Evolutionary conservation across 176 grass and related monocot species (phyloP).

Genomic region (Triticum monococcum): DNA sequence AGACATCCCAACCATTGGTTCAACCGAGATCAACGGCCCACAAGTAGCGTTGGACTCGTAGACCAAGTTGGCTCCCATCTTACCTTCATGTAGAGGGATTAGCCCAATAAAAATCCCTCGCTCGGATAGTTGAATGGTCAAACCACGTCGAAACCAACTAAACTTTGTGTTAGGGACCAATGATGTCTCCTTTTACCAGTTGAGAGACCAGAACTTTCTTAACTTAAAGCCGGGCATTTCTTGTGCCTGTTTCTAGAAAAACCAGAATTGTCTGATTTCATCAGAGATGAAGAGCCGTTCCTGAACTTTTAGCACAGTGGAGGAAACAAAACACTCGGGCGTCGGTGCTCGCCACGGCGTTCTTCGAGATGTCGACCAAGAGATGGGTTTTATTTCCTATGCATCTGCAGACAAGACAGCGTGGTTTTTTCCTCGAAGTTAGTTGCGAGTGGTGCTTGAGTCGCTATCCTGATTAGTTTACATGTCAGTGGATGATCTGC

Average conservation of each 20-base stretch:
- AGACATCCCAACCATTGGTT: neutral
- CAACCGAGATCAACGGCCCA: neutral
- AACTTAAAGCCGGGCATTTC: too few relatives aligned
- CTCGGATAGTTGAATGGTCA: too few relatives aligned
- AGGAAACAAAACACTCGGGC: neutral
- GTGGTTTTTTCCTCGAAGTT: neutral
- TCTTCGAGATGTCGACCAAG: neutral
- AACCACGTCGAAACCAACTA: too few relatives aligned
- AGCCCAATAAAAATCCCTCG: neutral
- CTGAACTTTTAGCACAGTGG: too few relatives aligned
- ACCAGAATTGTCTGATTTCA: too few relatives aligned
- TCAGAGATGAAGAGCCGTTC: too few relatives aligned
- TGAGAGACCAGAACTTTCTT: too few relatives aligned
- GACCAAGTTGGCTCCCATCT: neutral
- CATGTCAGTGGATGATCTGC: neutral
- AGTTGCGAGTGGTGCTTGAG: slow-evolving; percentile 14
- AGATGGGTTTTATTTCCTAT: too few relatives aligned
- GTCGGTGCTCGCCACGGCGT: slow-evolving; percentile 7
- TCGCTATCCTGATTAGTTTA: slow-evolving; percentile 25
- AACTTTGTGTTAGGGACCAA: too few relatives aligned
- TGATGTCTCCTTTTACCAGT: too few relatives aligned
- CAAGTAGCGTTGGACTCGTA: neutral
- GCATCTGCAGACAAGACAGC: neutral
- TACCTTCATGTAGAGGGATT: neutral
- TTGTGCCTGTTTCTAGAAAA: too few relatives aligned